These are phyloP conservation scores for Xylaria multiplex DNA, from an alignment of 2,329 filamentous ascomycete species.

Conservation along the genomic window DNA sequence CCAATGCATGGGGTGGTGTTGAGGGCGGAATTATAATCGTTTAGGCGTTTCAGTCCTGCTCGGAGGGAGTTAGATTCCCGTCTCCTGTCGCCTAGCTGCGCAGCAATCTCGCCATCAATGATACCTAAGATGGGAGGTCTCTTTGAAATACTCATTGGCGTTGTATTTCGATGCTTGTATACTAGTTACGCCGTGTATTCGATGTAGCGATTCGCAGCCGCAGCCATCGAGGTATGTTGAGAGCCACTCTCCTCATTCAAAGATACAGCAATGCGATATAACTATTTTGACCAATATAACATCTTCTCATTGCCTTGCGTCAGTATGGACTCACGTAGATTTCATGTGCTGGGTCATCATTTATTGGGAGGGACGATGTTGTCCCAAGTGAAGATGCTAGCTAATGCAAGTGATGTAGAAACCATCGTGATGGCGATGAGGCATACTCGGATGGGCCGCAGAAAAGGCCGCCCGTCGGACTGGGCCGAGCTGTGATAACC, in stretches of 20 bases:
- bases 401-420: conserved; percentile 31
- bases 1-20: conserved; percentile 44
- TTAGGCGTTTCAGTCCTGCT: conserved; percentile 32
- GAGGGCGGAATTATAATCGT: conserved; percentile 36
- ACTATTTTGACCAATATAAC: conserved; percentile 17
- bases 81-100: conserved; percentile 1
- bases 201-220: conserved; percentile 37
- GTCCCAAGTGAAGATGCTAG: neutral
- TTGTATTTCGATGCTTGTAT: conserved; percentile 38
- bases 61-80: conserved; percentile 20
- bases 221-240: conserved; percentile 31
- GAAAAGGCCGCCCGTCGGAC: conserved; percentile 39
- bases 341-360: neutral
- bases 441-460: conserved; percentile 42
- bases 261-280: conserved; percentile 31
- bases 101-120: conserved; percentile 11
- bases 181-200: conserved; percentile 36
- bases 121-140: conserved; percentile 27
- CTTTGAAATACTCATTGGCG: conserved; percentile 8
- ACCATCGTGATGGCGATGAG: neutral
- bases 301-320: neutral
- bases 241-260: conserved; percentile 47
- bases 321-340: neutral
- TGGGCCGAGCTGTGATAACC: conserved; percentile 23
- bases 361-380: neutral